A percentile compares a stretch with the other conserved stretches of the same genome.
Conservation (phyloP, 2,329 filamentous ascomycete genomes). For the Exophiala bonariae region DNA sequence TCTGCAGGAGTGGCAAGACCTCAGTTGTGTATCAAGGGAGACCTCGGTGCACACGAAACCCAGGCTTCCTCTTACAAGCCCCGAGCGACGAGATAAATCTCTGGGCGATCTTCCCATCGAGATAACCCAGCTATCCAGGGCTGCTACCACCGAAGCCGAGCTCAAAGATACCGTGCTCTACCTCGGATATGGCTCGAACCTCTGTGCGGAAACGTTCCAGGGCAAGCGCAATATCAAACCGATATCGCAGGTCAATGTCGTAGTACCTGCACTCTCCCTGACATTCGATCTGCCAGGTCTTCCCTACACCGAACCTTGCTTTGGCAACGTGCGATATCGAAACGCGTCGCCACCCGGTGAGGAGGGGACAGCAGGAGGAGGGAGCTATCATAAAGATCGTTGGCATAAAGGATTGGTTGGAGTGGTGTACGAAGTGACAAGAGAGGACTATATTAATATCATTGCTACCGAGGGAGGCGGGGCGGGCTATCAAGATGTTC, state of each 20-base stretch:
- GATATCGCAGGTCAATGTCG: conserved; percentile 76
- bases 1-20: no score
- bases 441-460: conserved; percentile 78
- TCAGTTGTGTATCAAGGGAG: no score
- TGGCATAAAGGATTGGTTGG: conserved; percentile 87
- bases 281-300: conserved; percentile 84
- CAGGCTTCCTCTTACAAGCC: conserved; percentile 18
- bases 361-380: conserved; percentile 33
- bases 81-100: conserved; percentile 18
- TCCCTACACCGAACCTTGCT: conserved; percentile 87
- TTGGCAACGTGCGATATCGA: conserved; percentile 74
- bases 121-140: not conserved
- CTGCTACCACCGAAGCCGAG: not conserved
- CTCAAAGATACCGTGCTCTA: conserved; percentile 65
- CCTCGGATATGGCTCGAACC: conserved; percentile 89
- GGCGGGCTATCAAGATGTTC: conserved; percentile 76
- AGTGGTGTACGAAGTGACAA: conserved; percentile 92
- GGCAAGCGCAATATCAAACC: conserved; percentile 77
- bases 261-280: conserved; percentile 73
- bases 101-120: conserved; percentile 10
- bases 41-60: no score
- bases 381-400: conserved; percentile 52
- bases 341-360: conserved; percentile 35
- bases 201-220: conserved; percentile 76
- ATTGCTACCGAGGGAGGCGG: conserved; percentile 90